Conservation (phyloP, 2,329 filamentous ascomycete genomes). For the Phaeosphaeria sp. region DNA sequence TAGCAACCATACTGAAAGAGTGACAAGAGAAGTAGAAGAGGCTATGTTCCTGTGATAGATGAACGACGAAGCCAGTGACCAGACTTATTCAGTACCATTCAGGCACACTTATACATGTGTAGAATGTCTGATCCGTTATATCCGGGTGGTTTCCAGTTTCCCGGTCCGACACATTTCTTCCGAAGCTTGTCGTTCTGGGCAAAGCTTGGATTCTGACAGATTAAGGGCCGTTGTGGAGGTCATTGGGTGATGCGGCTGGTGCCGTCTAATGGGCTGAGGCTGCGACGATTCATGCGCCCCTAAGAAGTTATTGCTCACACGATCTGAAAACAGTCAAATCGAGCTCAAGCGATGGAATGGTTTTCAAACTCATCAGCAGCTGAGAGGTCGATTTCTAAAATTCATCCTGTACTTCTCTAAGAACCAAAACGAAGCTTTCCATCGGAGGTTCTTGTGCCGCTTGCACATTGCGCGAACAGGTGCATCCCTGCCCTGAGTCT, state of each 20-base stretch:
- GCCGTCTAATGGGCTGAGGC: neutral
- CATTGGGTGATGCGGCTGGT: constrained; percentile 18
- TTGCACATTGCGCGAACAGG: constrained; percentile 6
- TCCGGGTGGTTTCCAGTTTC: neutral
- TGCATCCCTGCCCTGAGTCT: constrained; percentile 11
- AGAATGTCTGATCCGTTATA: neutral
- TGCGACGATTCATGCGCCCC: neutral
- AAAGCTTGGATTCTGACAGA: constrained; percentile 32
- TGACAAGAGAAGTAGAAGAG: neutral
- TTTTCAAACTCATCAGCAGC: too few relatives aligned
- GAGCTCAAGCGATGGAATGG: too few relatives aligned
- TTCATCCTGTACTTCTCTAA: neutral
- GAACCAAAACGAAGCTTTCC: constrained; percentile 12
- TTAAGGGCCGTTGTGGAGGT: constrained; percentile 28
- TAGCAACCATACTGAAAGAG: constrained; percentile 28
- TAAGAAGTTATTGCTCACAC: too few relatives aligned
- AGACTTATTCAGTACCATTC: neutral
- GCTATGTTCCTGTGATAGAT: constrained; percentile 5
- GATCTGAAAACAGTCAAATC: too few relatives aligned
- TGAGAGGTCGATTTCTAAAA: neutral
- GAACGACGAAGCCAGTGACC: neutral
- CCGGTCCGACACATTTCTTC: constrained; percentile 1
- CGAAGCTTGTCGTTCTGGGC: constrained; percentile 38
- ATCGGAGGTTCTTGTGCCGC: constrained; percentile 16
- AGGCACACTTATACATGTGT: neutral